Evolutionary conservation across 768 basidiomycete genomes (phyloP).

Genomic region (Suillus ampliporus): DNA sequence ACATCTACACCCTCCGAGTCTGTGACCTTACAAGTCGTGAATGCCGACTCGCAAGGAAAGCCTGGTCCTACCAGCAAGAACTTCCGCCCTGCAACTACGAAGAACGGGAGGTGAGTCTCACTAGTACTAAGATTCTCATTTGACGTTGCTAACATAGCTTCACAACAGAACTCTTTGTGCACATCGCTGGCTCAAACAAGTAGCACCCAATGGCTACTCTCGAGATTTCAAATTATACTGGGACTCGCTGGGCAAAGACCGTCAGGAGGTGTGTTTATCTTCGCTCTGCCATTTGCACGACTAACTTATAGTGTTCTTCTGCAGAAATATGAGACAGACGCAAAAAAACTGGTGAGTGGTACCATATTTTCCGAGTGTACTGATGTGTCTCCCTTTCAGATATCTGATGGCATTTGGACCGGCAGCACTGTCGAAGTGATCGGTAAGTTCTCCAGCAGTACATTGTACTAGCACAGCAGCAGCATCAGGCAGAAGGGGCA

Average conservation of each 20-base stretch:
- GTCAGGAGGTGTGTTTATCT: neutral
- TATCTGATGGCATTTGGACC: neutral
- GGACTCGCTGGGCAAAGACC: neutral
- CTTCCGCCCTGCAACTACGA: neutral
- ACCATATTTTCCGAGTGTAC: neutral
- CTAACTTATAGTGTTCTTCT: neutral
- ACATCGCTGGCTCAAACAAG: neutral
- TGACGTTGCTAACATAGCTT: neutral
- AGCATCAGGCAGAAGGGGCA: neutral
- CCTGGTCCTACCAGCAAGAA: neutral
- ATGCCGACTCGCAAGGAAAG: no score
- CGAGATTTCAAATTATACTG: neutral
- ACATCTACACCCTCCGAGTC: no score
- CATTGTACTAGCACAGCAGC: neutral
- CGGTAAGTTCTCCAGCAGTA: neutral
- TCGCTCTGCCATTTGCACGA: neutral
- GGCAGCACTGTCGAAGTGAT: neutral
- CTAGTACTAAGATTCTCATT: neutral
- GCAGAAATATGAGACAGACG: neutral
- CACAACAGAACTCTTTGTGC: neutral
- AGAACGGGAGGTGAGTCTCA: no score
- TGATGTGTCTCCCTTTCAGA: neutral
- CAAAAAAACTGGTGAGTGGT: neutral
- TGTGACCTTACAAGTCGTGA: no score
- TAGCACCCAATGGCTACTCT: neutral